Percentiles rank a stretch among this genome's conserved stretches.
phyloP scores from a whole-genome alignment of 768 basidiomycete species.

The Leucocoprinus birnbaumii region DNA sequence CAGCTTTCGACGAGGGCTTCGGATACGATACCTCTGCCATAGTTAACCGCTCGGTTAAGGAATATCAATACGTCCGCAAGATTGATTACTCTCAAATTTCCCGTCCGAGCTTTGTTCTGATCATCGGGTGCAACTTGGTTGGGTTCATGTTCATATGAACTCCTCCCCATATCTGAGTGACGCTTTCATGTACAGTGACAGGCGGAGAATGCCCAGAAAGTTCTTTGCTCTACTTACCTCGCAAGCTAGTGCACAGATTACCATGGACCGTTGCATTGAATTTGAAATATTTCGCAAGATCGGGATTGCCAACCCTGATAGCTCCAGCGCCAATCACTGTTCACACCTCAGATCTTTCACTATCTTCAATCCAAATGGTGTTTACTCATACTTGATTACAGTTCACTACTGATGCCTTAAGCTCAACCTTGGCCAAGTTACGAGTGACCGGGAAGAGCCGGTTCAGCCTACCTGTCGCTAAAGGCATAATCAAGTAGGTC shows the following conservation, averaged over 20 bases:
- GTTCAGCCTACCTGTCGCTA: constrained; percentile 14
- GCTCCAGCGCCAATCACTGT: constrained; percentile 13
- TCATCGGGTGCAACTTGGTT: background rate
- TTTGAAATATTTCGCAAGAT: constrained; percentile 12
- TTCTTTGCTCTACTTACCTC: background rate
- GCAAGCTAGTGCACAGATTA: background rate
- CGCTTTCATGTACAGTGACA: background rate
- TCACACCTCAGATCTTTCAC: constrained; percentile 9
- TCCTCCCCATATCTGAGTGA: background rate
- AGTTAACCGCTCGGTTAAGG: background rate
- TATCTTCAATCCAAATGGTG: constrained; percentile 1
- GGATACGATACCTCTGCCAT: constrained; percentile 10
- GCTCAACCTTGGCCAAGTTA: constrained; percentile 10
- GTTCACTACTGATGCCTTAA: constrained; percentile 9
- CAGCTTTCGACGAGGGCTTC: constrained; percentile 13
- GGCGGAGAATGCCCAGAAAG: background rate
- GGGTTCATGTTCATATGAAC: background rate
- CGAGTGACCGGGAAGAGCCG: background rate
- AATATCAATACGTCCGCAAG: constrained; percentile 10
- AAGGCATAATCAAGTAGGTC: constrained; percentile 16
- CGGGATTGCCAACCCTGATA: constrained; percentile 8
- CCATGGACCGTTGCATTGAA: constrained; percentile 10
- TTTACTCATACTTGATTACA: background rate
- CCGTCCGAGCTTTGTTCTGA: background rate
- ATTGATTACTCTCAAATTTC: background rate